Evolutionary conservation across 306 rosid species (phyloP).

Genomic region (Cucumis sativus): DNA sequence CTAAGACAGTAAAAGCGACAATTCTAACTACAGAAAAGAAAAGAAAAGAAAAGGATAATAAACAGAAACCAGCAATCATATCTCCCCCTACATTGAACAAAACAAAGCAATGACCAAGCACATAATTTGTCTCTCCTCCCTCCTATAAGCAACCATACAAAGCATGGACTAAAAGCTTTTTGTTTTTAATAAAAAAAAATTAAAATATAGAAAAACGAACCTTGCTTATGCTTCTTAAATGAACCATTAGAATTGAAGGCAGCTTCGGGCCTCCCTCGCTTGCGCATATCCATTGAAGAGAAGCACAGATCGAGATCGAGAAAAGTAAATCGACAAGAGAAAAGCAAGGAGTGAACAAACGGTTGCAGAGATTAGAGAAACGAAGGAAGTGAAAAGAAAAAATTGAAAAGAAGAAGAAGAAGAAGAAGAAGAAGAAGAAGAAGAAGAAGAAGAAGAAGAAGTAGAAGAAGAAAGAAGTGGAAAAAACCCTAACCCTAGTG

Average conservation of each 20-base stretch:
- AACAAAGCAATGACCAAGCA: neutral
- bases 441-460: neutral
- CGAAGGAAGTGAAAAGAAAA: neutral
- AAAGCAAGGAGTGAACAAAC: neutral
- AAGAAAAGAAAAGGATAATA: neutral
- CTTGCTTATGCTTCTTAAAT: conserved; percentile 52
- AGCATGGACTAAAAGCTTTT: neutral
- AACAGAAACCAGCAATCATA: neutral
- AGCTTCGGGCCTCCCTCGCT: conserved; percentile 48
- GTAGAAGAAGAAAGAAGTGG: neutral
- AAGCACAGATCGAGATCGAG: conserved; percentile 37
- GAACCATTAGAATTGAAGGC: conserved; percentile 45
- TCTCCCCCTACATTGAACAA: neutral
- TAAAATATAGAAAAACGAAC: conserved; percentile 10
- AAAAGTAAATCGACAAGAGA: neutral
- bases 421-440: neutral
- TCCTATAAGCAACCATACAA: neutral
- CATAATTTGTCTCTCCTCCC: neutral
- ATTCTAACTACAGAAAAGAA: neutral
- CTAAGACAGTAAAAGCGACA: neutral
- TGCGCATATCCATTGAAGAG: conserved; percentile 38
- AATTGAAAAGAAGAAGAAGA: neutral
- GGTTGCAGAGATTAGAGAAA: neutral
- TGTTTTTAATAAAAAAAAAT: too few relatives aligned
- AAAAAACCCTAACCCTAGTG: conserved; percentile 30